Evolutionary conservation across 148 eudicot genomes (phyloP), one percentile per base, ranked within the genome.

Genomic region (Simmondsia chinensis): DNA sequence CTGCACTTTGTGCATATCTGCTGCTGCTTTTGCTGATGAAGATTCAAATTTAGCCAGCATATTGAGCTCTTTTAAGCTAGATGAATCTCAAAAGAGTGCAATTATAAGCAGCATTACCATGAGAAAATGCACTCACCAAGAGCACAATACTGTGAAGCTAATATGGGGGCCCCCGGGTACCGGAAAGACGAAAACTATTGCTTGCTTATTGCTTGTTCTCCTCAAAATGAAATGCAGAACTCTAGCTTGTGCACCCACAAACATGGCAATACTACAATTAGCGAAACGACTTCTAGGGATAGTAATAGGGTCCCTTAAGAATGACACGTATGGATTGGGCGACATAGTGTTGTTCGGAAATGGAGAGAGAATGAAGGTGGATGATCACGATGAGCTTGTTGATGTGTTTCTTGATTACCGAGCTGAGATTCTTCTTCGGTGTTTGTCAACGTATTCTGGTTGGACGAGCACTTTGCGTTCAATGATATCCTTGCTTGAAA

Each of bases 141-240:
- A n/a, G n/a, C n/a, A n/a, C n/a, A n/a, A 46, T 27, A 24, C 49
- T 6, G 68, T 73, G 43, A 67, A 66, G 39, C 65, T 80, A 33
- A 69, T 76, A 12, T 80, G 88, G 79, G 88, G 88, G 3, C 88
- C 88, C 1, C 83, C 88, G 0, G 88, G 88, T 1, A 75, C 83
- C 11, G 83, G 88, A 13, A 80, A 76, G 54, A 80, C 83, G 1
- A 76, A 66, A 34, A 80, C 79, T 6, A 54, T 70, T 26, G 64
- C 72, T 30, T 59, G 72, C 9, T 36, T 80, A 27, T 23, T 76
- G 37, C 55, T 37, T 46, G 18, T 24, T 2, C 62, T 66, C 8
- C 46, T 73, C 11, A 65, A 30, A 49, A 23, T 66, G 60, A 66
- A 64, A 26, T 54, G 56, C 48, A 63, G 62, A 57, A 66, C 83